Conservation (phyloP, 768 basidiomycete genomes). For the Suillus subalutaceus region DNA sequence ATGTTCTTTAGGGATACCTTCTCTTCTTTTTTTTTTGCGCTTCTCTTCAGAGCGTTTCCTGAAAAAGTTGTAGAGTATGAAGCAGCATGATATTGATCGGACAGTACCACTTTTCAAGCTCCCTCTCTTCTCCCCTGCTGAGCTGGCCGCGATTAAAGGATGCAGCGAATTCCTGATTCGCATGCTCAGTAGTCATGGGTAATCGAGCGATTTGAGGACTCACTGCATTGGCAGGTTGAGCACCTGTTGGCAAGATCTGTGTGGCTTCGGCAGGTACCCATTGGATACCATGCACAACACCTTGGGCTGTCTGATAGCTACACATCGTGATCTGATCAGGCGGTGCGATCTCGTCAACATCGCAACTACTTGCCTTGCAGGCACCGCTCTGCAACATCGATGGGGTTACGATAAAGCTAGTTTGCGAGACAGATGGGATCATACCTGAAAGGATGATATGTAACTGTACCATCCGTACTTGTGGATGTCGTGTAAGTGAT, state of each 20-base stretch:
- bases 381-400: conserved; percentile 56
- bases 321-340: conserved; percentile 25
- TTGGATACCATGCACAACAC: conserved; percentile 65
- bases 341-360: conserved; percentile 3
- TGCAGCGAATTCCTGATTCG: conserved; percentile 56
- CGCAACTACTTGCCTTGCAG: conserved; percentile 59
- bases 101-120: conserved; percentile 50
- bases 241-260: conserved; percentile 58
- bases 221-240: conserved; percentile 60
- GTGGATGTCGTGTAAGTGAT: conserved; percentile 73
- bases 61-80: conserved; percentile 2
- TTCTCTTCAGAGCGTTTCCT: conserved; percentile 54
- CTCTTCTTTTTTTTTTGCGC: conserved; percentile 57
- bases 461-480: conserved; percentile 59
- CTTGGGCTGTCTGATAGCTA: conserved; percentile 75
- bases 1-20: conserved; percentile 43
- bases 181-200: conserved; percentile 2
- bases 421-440: conserved; percentile 25
- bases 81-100: background rate
- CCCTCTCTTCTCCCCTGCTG: conserved; percentile 41
- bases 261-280: conserved; percentile 74
- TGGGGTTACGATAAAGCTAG: conserved; percentile 10
- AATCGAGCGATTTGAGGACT: conserved; percentile 20
- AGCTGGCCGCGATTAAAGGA: conserved; percentile 53
- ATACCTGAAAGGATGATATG: conserved; percentile 79